These are phyloP conservation scores for Zizania palustris DNA, from an alignment of 202 grass and related monocot genomes.

Conservation along the genomic window DNA sequence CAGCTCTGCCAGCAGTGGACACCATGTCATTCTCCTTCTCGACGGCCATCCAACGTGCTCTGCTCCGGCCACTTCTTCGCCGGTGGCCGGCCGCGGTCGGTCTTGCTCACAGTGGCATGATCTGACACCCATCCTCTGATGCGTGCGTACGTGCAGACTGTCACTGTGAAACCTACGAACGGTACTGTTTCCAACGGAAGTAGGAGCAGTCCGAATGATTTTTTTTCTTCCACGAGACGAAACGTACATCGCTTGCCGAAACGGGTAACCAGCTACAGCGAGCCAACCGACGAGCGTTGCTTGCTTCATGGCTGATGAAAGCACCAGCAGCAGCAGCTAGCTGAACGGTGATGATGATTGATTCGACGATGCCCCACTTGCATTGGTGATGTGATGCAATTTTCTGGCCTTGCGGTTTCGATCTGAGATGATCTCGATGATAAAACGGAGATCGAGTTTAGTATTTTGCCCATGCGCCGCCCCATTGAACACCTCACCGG, in stretches of 20 bases:
- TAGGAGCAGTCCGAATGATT: no score
- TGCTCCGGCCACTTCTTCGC: background rate
- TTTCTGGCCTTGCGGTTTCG: background rate
- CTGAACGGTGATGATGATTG: background rate
- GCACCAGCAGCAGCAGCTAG: background rate
- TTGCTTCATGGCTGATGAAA: background rate
- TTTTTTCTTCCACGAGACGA: no score
- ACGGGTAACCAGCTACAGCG: background rate
- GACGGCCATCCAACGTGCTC: background rate
- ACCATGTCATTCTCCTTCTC: slow-evolving; percentile 14
- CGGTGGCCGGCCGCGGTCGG: no score
- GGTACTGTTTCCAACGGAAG: background rate
- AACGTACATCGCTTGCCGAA: background rate
- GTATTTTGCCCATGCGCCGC: background rate
- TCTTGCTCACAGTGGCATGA: background rate
- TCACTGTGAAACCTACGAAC: background rate
- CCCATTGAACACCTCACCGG: background rate
- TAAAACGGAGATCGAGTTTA: background rate
- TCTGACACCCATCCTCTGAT: background rate
- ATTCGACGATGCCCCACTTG: background rate
- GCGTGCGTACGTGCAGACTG: no score
- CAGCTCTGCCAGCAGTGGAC: slow-evolving; percentile 10
- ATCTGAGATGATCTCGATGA: background rate
- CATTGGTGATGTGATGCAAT: background rate
- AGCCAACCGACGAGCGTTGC: background rate